Conservation (phyloP, 352 stramenopile species). For the Phytophthora niederhauseri region DNA sequence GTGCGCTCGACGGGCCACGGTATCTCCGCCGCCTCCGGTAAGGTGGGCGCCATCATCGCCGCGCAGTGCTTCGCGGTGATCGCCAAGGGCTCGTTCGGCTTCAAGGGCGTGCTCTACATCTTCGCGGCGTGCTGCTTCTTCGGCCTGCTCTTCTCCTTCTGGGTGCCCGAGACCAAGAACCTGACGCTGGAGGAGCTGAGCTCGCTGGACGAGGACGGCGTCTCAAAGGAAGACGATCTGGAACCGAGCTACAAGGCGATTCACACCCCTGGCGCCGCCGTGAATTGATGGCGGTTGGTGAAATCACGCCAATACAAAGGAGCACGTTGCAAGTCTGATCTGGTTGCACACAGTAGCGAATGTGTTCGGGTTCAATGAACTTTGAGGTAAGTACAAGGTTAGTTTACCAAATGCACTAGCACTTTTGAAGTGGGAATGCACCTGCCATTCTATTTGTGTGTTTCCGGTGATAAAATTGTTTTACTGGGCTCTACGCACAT, state of each 20-base stretch:
- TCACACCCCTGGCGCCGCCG: conserved; percentile 11
- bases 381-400: no score
- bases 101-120: conserved; percentile 56
- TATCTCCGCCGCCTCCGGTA: conserved; percentile 77
- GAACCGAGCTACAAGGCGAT: conserved; percentile 23
- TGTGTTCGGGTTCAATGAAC: not conserved
- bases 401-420: no score
- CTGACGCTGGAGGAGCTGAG: conserved; percentile 57
- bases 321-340: not conserved
- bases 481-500: no score
- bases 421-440: no score
- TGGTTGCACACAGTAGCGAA: not conserved
- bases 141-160: conserved; percentile 56
- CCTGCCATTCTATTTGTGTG: no score
- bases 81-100: conserved; percentile 46
- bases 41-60: conserved; percentile 69
- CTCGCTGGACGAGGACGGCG: conserved; percentile 12
- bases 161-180: conserved; percentile 58
- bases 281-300: not conserved
- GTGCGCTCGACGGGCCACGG: conserved; percentile 84
- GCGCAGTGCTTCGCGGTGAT: conserved; percentile 55
- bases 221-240: conserved; percentile 12
- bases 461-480: no score
- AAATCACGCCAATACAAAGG: not conserved
- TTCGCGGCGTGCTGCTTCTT: conserved; percentile 55